Conservation (phyloP, 2,329 filamentous ascomycete species). For the Colletotrichum eremochloae region DNA sequence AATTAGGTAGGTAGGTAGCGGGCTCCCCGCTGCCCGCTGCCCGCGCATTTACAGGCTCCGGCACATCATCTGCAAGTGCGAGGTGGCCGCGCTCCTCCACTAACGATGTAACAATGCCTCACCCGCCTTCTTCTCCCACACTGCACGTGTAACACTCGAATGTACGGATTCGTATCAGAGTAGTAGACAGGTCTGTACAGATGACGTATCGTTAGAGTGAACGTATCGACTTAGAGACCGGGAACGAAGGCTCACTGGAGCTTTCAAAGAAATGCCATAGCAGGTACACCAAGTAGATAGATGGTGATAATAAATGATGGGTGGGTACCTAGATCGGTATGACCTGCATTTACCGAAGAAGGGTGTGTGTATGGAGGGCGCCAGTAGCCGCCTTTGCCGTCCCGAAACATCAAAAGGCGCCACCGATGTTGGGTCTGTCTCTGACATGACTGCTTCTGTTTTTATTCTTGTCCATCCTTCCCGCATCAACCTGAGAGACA, state of each 20-base stretch:
- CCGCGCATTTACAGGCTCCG: neutral
- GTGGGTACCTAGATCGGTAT: too few relatives aligned
- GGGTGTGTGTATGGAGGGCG: neutral
- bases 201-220: too few relatives aligned
- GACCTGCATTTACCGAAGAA: neutral
- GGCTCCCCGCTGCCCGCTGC: neutral
- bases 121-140: constrained; percentile 7
- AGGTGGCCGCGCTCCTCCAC: constrained; percentile 7
- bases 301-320: too few relatives aligned
- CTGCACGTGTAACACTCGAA: neutral
- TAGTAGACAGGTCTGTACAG: neutral
- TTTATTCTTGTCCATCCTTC: constrained; percentile 1
- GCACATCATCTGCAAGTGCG: constrained; percentile 29
- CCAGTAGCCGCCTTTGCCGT: constrained; percentile 13
- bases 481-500: neutral
- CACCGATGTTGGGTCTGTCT: constrained; percentile 20
- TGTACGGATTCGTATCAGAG: neutral
- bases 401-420: constrained; percentile 26
- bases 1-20: neutral
- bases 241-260: neutral
- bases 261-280: neutral
- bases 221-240: neutral
- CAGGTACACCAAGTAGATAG: neutral
- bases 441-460: neutral
- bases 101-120: constrained; percentile 26